phyloP scores from a whole-genome alignment of 1,284 basidiomycete genomes.

The Microbotryomycetes sp. region DNA sequence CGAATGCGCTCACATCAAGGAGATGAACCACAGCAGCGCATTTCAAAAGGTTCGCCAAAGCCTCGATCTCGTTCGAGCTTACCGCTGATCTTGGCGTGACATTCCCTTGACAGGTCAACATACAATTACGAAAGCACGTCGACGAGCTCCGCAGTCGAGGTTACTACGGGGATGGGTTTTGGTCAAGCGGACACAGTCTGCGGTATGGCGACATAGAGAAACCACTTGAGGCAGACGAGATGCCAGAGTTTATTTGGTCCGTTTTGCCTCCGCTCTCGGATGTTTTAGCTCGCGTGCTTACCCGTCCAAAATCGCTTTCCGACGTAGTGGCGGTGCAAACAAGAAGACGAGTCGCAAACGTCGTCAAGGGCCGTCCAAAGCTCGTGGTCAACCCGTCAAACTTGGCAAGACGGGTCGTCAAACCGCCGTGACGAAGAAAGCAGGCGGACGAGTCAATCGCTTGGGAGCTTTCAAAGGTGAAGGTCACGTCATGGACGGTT shows the following conservation, averaged over 20 bases:
- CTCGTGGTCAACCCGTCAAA: constrained; percentile 8
- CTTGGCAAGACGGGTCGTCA: constrained; percentile 22
- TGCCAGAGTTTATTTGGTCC: background rate
- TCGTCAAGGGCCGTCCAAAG: background rate
- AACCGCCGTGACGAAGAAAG: constrained; percentile 13
- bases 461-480: constrained; percentile 13
- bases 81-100: background rate
- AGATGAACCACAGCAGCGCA: constrained; percentile 10
- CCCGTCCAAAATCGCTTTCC: too few species aligned
- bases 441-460: constrained; percentile 15
- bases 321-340: constrained; percentile 7
- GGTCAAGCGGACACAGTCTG: background rate
- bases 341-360: background rate
- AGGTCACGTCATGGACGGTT: constrained; percentile 5
- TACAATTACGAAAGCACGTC: constrained; percentile 11
- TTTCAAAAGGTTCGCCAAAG: background rate
- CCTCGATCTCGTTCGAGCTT: background rate
- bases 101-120: constrained; percentile 7
- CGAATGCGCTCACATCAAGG: constrained; percentile 18
- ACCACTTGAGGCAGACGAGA: background rate
- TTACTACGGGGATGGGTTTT: constrained; percentile 29
- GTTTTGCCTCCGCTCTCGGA: too few species aligned
- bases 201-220: background rate
- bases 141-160: background rate
- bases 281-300: too few species aligned